These are phyloP conservation scores for Leptomonas seymouri DNA, from an alignment of 208 protist genomes.

Conservation along the genomic window DNA sequence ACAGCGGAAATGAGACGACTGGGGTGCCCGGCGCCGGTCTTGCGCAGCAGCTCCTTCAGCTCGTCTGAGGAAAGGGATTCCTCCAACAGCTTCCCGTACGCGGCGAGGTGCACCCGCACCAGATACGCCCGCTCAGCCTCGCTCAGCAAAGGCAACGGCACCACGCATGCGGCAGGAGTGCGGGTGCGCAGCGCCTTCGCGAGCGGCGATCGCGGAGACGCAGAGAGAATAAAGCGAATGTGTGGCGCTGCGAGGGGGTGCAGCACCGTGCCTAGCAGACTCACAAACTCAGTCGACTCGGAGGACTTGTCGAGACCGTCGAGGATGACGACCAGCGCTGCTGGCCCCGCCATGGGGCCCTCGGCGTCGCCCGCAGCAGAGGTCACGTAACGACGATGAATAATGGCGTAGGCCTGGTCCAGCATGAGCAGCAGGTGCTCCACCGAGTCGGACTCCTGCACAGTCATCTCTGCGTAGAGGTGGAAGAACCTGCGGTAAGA, in stretches of 20 bases:
- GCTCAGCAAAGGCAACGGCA: slow-evolving; percentile 51
- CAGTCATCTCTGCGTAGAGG: slow-evolving; percentile 50
- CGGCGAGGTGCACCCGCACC: slow-evolving; percentile 71
- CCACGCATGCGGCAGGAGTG: slow-evolving; percentile 34
- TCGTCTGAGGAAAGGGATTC: slow-evolving; percentile 73
- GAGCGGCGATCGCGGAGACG: slow-evolving; percentile 32
- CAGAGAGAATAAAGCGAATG: slow-evolving; percentile 69
- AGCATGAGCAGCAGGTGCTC: slow-evolving; percentile 55
- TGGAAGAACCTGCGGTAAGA: slow-evolving; percentile 44
- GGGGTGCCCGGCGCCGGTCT: slow-evolving; percentile 58
- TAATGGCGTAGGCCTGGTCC: slow-evolving; percentile 49
- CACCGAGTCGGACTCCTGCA: slow-evolving; percentile 55
- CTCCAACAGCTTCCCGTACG: slow-evolving; percentile 81
- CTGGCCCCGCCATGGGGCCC: not conserved
- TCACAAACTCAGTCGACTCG: slow-evolving; percentile 53
- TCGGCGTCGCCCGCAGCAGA: not conserved
- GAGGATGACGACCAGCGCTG: slow-evolving; percentile 54
- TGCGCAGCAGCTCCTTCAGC: slow-evolving; percentile 70
- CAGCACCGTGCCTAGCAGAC: slow-evolving; percentile 54
- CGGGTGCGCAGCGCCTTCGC: slow-evolving; percentile 51
- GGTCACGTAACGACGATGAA: slow-evolving; percentile 35
- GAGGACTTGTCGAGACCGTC: slow-evolving; percentile 71
- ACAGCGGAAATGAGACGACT: slow-evolving; percentile 76
- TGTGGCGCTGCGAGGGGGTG: slow-evolving; percentile 36
- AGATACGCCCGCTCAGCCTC: slow-evolving; percentile 67